Evolutionary conservation across 768 basidiomycete species (phyloP), one percentile per base, ranked within the genome.

Genomic region (Boletus rufocinnamomeus): DNA sequence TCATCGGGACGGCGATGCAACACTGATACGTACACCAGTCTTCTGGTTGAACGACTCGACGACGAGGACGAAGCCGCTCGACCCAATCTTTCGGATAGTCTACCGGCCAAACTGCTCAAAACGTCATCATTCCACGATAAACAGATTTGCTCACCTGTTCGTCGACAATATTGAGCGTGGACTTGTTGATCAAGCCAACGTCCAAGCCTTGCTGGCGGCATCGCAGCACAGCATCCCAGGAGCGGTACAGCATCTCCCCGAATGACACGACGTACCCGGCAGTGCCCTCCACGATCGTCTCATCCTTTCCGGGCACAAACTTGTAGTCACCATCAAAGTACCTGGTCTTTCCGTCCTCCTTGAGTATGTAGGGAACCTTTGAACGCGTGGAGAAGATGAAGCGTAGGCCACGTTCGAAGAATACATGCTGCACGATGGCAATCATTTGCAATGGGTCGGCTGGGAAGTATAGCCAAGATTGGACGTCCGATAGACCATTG

Each of bases 311-410:
- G 8, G 92, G 91, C 2, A 84, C 77, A 68, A 95, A 95, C 73
- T 86, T 73, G 75, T 95, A 95, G 62, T 79, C 79, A 25, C 80
- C 83, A 25, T 79, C 87, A 67, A 85, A 93, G 77, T 81, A 85
- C 56, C 77, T 82, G 43, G 82, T 78, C 65, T 81, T 73, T 13
- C 91, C 86, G 64, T 93, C 85, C 66, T 85, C 86, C 67, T 88
- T 83, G 60, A 93, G 83, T 70, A 95, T 87, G 76, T 84, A 93
- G 28, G 93, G 93, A 4, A 94, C 89, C 74, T 95, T 95, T 34
- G 93, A 84, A 43, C 93, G 89, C 6, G 93, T 94, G 6, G 91
- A 93, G 76, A 94, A 94, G 66, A 95, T 76, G 73, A 94, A 94
- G 57, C 93, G 88, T 14, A 94, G 44, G 23, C 93, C 92, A 43